Evolutionary conservation across 1,284 basidiomycete species (phyloP), one percentile per base, ranked within the genome.

Genomic region (Ceratobasidium sp.): DNA sequence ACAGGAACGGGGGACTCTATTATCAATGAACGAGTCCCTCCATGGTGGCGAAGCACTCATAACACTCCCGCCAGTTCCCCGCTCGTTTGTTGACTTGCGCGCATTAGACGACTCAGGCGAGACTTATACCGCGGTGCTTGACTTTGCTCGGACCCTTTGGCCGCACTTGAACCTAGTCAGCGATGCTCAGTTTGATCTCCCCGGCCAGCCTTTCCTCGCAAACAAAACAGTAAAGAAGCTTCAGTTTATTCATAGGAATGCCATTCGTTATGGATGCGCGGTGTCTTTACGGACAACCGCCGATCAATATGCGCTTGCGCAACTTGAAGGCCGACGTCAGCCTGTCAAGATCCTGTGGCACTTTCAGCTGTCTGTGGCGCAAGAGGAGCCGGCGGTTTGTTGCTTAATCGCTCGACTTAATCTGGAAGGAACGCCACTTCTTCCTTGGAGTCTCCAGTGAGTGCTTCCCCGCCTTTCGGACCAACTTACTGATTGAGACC

Each of bases 311-410:
- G 56, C 56, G 15, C 27, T 57, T 33, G 29, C 27, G 4, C 56
- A 19, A 6, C 7, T n/a, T 17, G 56, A 57, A 15, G 29, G 15
- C 8, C 15, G 8, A 17, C 56, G 29, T 19, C 27, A 57, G 9
- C 56, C 56, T 31, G 56, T 57, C 17, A 57, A 57, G 36, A 57
- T 57, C 14, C 27, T 57, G 11, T 22, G 56, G n/a, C 56, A 57
- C 36, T 36, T 33, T 27, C 56, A 36, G 15, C 56, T 57, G 8
- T 29, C 29, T 17, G 31, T 57, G 31, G 29, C 11, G 14, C 14
- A 17, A 3, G 29, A 57, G 29, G 56, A 57, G 27, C 56, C 56
- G 19, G 31, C 17, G 8, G 15, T 33, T 31, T 57, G 56, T 17
- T 24, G 29, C 15, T 29, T 57, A 3, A 31, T 57, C 2, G 17